Conservation (phyloP, 371 early-diverging fungal species). For the Lichtheimia corymbifera region DNA sequence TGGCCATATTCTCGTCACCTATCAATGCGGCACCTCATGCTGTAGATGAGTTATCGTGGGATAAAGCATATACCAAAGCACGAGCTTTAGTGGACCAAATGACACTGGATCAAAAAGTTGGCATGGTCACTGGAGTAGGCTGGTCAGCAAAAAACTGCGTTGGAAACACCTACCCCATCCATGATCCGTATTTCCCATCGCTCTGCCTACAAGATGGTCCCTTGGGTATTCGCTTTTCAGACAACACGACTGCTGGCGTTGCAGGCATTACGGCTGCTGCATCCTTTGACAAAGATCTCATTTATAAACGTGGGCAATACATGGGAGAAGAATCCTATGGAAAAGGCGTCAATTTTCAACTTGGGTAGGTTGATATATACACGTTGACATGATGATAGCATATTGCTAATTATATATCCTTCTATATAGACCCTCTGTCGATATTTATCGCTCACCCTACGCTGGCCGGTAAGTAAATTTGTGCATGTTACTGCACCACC, state of each 20-base stretch:
- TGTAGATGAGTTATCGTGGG: constrained; percentile 27
- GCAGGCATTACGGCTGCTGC: constrained; percentile 57
- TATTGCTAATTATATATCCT: no score
- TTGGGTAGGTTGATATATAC: constrained; percentile 22
- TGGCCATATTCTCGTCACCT: neutral
- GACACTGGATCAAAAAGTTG: constrained; percentile 45
- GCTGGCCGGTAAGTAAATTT: constrained; percentile 26
- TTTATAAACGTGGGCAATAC: constrained; percentile 44
- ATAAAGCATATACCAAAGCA: constrained; percentile 42
- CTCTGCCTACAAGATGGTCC: constrained; percentile 60
- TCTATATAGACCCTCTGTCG: constrained; percentile 35
- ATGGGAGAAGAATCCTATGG: constrained; percentile 55
- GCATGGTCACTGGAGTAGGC: constrained; percentile 53
- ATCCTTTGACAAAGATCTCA: constrained; percentile 49
- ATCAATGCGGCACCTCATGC: neutral
- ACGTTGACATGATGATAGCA: no score
- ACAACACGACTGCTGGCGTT: constrained; percentile 48
- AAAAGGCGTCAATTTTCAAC: constrained; percentile 49
- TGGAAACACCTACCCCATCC: constrained; percentile 45
- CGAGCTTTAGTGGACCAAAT: constrained; percentile 25
- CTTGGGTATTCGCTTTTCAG: constrained; percentile 45
- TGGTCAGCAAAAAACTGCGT: constrained; percentile 46
- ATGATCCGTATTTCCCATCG: constrained; percentile 53
- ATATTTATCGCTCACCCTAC: constrained; percentile 46
- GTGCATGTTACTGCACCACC: constrained; percentile 34